These are phyloP conservation scores for Juncus inflexus DNA, from an alignment of 176 grass and related monocot species.

Conservation along the genomic window DNA sequence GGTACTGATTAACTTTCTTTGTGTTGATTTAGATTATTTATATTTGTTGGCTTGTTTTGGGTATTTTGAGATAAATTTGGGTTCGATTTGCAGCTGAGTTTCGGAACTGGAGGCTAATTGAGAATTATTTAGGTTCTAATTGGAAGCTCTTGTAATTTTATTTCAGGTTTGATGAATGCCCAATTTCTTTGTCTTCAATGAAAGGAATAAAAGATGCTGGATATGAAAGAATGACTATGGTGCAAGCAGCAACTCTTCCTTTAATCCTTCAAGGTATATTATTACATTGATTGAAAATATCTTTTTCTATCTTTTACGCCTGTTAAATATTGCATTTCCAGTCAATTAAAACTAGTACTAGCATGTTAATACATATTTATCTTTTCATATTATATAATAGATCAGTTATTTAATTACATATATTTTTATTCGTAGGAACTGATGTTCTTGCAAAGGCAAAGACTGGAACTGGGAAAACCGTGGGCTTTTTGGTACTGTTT, in stretches of 20 bases:
- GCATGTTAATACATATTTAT: too few relatives aligned
- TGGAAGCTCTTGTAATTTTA: background rate
- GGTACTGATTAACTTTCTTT: constrained; percentile 38
- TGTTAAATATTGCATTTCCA: background rate
- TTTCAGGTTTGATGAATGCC: constrained; percentile 66
- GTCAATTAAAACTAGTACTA: too few relatives aligned
- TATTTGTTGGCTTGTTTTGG: too few relatives aligned
- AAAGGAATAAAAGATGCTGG: constrained; percentile 66
- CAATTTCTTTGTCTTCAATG: constrained; percentile 47
- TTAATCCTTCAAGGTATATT: constrained; percentile 62
- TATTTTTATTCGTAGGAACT: constrained; percentile 49
- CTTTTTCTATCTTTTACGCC: background rate
- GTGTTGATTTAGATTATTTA: too few relatives aligned
- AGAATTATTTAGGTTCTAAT: background rate
- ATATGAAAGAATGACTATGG: constrained; percentile 74
- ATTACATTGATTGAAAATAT: background rate
- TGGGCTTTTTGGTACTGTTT: constrained; percentile 89
- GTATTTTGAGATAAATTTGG: too few relatives aligned
- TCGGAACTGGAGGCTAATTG: too few relatives aligned
- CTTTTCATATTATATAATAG: background rate
- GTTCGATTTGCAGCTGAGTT: too few relatives aligned
- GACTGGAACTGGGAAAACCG: constrained; percentile 95
- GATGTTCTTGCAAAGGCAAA: constrained; percentile 99
- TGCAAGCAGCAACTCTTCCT: constrained; percentile 71
- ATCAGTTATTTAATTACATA: constrained; percentile 2